Percentiles rank a stretch among this genome's conserved stretches.
Evolutionary conservation across 805 yeast species (phyloP).

Genomic region (Hanseniaspora osmophila): DNA sequence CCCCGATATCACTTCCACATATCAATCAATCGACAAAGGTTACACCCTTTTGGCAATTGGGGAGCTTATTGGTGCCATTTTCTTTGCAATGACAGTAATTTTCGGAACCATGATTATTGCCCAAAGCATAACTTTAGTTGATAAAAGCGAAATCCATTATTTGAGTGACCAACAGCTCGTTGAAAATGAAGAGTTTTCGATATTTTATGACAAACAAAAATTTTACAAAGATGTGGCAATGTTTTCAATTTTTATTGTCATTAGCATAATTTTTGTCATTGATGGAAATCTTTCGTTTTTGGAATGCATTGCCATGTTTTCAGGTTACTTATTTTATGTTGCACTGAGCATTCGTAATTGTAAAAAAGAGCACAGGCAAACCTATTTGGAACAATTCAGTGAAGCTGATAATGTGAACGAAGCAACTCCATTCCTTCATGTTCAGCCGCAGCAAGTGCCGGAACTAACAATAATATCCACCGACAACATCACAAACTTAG

Average conservation of each 20-base stretch:
- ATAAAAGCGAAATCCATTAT: not conserved
- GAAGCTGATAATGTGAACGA: not conserved
- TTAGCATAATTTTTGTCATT: conserved; percentile 37
- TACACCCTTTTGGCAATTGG: conserved; percentile 73
- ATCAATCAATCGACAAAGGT: conserved; percentile 62
- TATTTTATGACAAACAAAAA: conserved; percentile 11
- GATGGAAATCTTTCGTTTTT: conserved; percentile 40
- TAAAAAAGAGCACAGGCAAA: too few relatives aligned
- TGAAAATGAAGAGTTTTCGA: not conserved
- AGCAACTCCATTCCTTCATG: not conserved
- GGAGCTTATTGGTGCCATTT: conserved; percentile 82
- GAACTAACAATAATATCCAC: not conserved
- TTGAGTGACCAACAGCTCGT: too few relatives aligned
- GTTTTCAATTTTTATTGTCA: conserved; percentile 35
- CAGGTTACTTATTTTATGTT: conserved; percentile 46
- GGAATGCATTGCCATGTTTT: conserved; percentile 46
- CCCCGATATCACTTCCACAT: conserved; percentile 79
- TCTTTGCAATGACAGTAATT: conserved; percentile 67
- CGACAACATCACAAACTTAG: not conserved
- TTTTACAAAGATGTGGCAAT: conserved; percentile 51
- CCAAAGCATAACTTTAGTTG: not conserved
- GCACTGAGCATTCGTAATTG: conserved; percentile 3
- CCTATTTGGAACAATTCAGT: too few relatives aligned
- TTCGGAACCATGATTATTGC: conserved; percentile 52
- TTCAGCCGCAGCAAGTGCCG: not conserved